Base-by-base conservation (phyloP, 306 rosid genomes). In the Casuarina glauca region DNA sequence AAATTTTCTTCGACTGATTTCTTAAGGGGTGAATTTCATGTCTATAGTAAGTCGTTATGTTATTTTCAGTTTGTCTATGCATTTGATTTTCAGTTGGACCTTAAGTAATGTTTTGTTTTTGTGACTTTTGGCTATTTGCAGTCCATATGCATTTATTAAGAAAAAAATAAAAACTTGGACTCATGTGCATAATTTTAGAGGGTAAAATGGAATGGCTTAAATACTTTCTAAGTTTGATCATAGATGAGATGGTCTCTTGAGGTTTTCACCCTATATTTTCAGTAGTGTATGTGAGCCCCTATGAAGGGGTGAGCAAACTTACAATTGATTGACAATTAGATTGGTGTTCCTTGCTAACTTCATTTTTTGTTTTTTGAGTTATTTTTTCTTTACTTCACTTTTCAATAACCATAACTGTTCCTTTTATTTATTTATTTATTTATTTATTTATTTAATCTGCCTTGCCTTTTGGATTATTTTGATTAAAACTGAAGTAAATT, bases 401-500 rank as follows among this genome's bases (percentile, higher is more conserved):
- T 1, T 55, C n/a, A 62, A 62, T 62, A 13, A 36, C 41, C 17
- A 13, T 62, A 36, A 61, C 10, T 61, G 8, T 61, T 61, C 68
- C 12, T 36, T 38, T 35, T 42, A 12, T 62, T 3, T n/a, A 3
- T 62, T 63, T 63, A 0, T 26, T 26, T 26, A 26, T 38, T 35
- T 42, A 12, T 62, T 3, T n/a, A 3, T 62, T 63, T 63, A 0
- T 26, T 26, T 26, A 26, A 26, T 26, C 32, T 26, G 32, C 2
- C 45, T 66, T 48, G 48, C 32, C 20, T 35, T 35, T 6, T 57
- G 8, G 50, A 41, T 26, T 9, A 48, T 42, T 74, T 69, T 70
- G 74, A 81, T 76, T 69, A 76, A 67, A 79, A 79, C 52, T 74
- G 48, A 63, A 76, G 36, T 77, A 54, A 66, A 63, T 45, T 88